Base-by-base conservation (phyloP, 257 asterid species). In the Coffea eugenioides region DNA sequence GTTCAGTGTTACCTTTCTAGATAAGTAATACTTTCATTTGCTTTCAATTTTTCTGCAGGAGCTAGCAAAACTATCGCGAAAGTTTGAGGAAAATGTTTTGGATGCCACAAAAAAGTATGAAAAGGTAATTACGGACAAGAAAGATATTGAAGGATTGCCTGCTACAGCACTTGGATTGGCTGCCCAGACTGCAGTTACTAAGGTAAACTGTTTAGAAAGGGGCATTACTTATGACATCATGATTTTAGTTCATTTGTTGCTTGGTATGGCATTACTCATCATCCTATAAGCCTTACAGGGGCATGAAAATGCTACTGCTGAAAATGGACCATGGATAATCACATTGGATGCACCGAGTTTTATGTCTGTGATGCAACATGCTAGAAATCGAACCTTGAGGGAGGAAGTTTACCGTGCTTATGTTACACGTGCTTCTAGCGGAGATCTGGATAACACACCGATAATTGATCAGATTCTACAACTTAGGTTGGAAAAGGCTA, bases 321-420 rank as follows among this genome's bases (percentile, higher is more conserved):
- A 94, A 84, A 87, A 79, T 81, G 99, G 99, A 56, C 99, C 99
- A 15, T 96, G 99, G 99, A 74, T 96, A 6, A 87, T 96, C 62
- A 96, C 99, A 74, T 80, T 94, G 92, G 99, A 96, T 77, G 97
- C 97, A 69, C 98, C 99, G 73, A 92, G 99, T 82, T 92, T 69
- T 85, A 87, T 83, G 90, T 87, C 99, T 79, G 97, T 94, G 48
- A 82, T 92, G 95, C 98, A 94, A 85, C 98, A 96, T 81, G 95
- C 98, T 62, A 90, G 88, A 83, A 94, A 91, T 66, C 91, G 97
- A 83, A 77, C 90, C 52, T 85, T 96, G 86, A 94, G 99, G 23
- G 98, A 96, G 93, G 99, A 96, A 88, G 97, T 96, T 71, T 96
- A 96, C 87, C 92, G 90, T 83, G 97, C 97, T 82, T 91, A 88